Conservation (phyloP, 208 protist genomes). For the Acanthamoeba sp. region DNA sequence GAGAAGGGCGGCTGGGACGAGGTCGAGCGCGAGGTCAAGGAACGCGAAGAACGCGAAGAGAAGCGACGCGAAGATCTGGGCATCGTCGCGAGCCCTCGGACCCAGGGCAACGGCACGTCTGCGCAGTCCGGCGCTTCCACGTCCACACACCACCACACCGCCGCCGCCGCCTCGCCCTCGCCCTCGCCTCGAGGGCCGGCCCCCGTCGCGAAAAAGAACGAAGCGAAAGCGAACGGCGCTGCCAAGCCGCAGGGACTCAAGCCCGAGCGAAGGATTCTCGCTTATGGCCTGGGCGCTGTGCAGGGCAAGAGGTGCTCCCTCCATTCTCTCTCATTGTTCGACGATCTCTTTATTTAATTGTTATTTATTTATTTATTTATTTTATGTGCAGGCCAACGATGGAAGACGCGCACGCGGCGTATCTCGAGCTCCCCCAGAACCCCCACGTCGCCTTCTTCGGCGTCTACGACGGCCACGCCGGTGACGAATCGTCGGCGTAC, state of each 20-base stretch:
- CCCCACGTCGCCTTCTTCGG: constrained; percentile 45
- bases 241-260: neutral
- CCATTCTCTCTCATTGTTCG: neutral
- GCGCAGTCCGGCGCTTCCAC: neutral
- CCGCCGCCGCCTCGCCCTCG: neutral
- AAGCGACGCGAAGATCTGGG: neutral
- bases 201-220: too few relatives aligned
- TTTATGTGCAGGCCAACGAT: neutral
- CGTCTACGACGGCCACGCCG: constrained; percentile 67
- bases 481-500: constrained; percentile 32
- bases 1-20: neutral
- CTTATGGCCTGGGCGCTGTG: constrained; percentile 38
- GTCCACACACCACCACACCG: neutral
- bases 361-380: neutral
- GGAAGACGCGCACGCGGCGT: constrained; percentile 41
- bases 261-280: constrained; percentile 6
- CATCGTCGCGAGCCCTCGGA: neutral
- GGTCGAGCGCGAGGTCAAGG: constrained; percentile 1
- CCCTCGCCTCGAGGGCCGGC: neutral
- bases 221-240: neutral
- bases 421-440: constrained; percentile 53
- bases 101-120: neutral
- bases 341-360: constrained; percentile 5
- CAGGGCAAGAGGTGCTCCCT: constrained; percentile 29
- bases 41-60: neutral